These are phyloP conservation scores for Populus hybrid DNA, from an alignment of 441 rosid species.

Conservation along the genomic window DNA sequence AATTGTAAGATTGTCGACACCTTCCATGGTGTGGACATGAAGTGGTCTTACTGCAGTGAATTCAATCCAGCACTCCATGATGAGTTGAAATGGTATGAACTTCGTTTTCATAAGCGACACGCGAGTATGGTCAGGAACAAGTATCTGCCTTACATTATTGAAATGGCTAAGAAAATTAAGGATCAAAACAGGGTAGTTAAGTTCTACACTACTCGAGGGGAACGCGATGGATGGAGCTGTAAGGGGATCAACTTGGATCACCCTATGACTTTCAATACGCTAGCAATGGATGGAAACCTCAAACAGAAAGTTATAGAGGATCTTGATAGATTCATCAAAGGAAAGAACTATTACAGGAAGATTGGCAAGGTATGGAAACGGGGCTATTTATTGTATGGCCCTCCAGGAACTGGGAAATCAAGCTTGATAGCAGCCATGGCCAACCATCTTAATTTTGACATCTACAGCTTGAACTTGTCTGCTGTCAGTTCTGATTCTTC, in stretches of 20 bases:
- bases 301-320: slow-evolving; percentile 36
- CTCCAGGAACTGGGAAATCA: slow-evolving; percentile 62
- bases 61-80: slow-evolving; percentile 13
- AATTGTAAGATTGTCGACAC: slow-evolving; percentile 28
- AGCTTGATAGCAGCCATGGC: slow-evolving; percentile 66
- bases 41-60: slow-evolving; percentile 26
- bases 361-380: slow-evolving; percentile 62
- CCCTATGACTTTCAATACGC: slow-evolving; percentile 46
- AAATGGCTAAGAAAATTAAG: slow-evolving; percentile 35
- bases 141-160: slow-evolving; percentile 38
- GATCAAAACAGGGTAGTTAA: slow-evolving; percentile 32
- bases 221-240: slow-evolving; percentile 33
- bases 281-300: slow-evolving; percentile 44
- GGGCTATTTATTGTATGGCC: slow-evolving; percentile 54
- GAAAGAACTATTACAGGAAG: slow-evolving; percentile 45
- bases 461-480: slow-evolving; percentile 44
- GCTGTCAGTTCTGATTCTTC: slow-evolving; percentile 29
- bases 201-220: slow-evolving; percentile 31
- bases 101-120: slow-evolving; percentile 40
- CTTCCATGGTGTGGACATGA: slow-evolving; percentile 24
- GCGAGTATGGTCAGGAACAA: slow-evolving; percentile 27
- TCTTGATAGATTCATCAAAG: slow-evolving; percentile 36
- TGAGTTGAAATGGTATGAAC: slow-evolving; percentile 45
- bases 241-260: slow-evolving; percentile 40
- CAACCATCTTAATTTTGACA: slow-evolving; percentile 45